phyloP scores from a whole-genome alignment of 148 eudicot genomes.

The Diospyros kaki region DNA sequence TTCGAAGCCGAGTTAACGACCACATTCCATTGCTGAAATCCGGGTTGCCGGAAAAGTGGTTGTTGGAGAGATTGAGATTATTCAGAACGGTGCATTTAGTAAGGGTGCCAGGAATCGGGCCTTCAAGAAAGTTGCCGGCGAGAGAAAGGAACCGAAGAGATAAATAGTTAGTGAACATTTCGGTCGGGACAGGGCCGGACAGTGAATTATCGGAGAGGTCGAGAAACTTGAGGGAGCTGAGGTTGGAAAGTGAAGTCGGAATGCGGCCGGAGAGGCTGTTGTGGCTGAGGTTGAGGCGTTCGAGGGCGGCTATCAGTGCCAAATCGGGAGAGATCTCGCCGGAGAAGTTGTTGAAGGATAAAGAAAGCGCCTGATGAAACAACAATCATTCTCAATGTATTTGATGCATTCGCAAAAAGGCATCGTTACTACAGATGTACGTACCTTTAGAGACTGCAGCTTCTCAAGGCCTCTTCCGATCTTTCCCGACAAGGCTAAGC shows the following conservation, averaged over 20 bases:
- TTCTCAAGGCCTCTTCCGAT: conserved; percentile 69
- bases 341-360: conserved; percentile 57
- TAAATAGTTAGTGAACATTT: conserved; percentile 29
- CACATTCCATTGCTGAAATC: conserved; percentile 37
- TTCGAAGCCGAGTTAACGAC: conserved; percentile 60
- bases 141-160: conserved; percentile 65
- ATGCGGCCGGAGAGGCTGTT: conserved; percentile 59
- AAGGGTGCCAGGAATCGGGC: conserved; percentile 60
- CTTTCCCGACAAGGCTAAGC: conserved; percentile 62
- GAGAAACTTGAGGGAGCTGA: conserved; percentile 45
- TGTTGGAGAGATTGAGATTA: conserved; percentile 60
- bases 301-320: conserved; percentile 36
- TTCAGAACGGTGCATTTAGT: conserved; percentile 41
- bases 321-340: conserved; percentile 51
- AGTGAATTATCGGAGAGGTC: conserved; percentile 63
- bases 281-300: conserved; percentile 61
- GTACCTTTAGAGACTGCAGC: conserved; percentile 46
- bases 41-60: conserved; percentile 69
- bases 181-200: conserved; percentile 58
- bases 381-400: no score
- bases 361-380: conserved; percentile 22
- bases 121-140: conserved; percentile 57
- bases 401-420: no score
- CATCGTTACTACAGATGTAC: no score
- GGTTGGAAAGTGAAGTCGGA: conserved; percentile 26